Evolutionary conservation across 2,329 filamentous ascomycete genomes (phyloP).

Genomic region (Arthrinium phaeospermum): DNA sequence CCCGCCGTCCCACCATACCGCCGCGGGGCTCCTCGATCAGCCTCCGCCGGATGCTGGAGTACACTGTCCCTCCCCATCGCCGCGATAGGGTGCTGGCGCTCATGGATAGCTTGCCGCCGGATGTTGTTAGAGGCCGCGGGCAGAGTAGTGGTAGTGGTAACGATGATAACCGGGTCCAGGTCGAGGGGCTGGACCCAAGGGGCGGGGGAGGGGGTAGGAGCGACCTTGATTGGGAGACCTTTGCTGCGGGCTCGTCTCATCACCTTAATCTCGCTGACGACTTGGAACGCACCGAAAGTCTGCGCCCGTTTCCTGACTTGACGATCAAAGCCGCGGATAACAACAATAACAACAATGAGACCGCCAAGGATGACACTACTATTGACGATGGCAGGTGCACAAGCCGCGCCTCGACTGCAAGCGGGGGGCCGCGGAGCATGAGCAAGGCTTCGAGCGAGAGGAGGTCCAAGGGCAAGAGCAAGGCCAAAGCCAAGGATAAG

Average conservation of each 20-base stretch:
- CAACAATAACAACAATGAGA: not conserved
- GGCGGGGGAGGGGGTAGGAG: not conserved
- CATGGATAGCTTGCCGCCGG: not conserved
- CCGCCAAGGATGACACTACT: not conserved
- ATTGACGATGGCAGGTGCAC: not conserved
- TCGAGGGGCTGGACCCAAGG: not conserved
- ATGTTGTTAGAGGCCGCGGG: not conserved
- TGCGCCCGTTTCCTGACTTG: not conserved
- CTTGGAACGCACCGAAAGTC: not conserved
- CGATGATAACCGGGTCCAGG: not conserved
- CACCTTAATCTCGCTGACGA: not conserved
- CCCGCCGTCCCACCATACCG: not conserved
- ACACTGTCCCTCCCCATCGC: not conserved
- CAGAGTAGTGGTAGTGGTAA: not conserved
- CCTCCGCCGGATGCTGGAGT: not conserved
- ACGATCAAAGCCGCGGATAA: not conserved
- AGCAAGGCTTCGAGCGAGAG: not conserved
- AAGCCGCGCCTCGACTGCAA: not conserved
- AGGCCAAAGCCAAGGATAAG: not conserved
- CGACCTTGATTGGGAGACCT: not conserved
- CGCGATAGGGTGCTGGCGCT: not conserved
- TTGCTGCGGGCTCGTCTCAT: not conserved
- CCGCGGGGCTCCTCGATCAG: not conserved
- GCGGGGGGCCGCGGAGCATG: too few species aligned
- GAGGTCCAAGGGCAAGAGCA: not conserved